These are phyloP conservation scores for Penicillium glabrum DNA, from an alignment of 2,329 filamentous ascomycete genomes.

Conservation along the genomic window DNA sequence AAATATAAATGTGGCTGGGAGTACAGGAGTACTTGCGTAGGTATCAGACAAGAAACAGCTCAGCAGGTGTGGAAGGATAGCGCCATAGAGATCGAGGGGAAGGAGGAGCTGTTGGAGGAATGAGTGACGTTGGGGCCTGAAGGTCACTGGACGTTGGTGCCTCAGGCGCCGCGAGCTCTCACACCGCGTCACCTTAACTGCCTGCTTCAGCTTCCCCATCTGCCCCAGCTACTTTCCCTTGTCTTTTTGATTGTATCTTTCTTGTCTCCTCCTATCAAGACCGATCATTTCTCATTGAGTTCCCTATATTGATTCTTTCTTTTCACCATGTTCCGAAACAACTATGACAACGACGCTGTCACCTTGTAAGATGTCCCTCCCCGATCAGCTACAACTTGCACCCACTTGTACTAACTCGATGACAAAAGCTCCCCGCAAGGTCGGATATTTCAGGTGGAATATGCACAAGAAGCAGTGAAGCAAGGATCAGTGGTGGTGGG, in stretches of 20 bases:
- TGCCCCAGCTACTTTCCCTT: slow-evolving; percentile 14
- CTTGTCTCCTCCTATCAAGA: slow-evolving; percentile 5
- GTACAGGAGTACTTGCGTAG: slow-evolving; percentile 1
- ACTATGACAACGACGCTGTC: slow-evolving; percentile 99
- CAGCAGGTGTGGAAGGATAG: slow-evolving; percentile 3
- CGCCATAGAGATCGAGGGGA: slow-evolving; percentile 18
- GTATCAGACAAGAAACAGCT: slow-evolving; percentile 3
- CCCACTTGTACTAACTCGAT: slow-evolving; percentile 14
- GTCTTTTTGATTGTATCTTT: slow-evolving; percentile 13
- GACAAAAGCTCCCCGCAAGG: slow-evolving; percentile 85
- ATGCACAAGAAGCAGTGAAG: slow-evolving; percentile 97
- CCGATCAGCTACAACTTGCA: slow-evolving; percentile 12
- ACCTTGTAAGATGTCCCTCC: slow-evolving; percentile 71
- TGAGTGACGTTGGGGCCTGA: slow-evolving; percentile 34
- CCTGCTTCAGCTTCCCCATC: slow-evolving; percentile 29
- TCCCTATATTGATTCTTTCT: slow-evolving; percentile 11
- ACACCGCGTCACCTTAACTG: slow-evolving; percentile 38
- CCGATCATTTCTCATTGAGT: slow-evolving; percentile 2
- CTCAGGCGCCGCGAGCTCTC: slow-evolving; percentile 28
- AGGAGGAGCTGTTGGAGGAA: slow-evolving; percentile 15
- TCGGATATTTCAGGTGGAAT: slow-evolving; percentile 99
- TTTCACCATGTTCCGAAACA: slow-evolving; percentile 93
- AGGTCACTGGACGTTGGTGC: slow-evolving; percentile 25
- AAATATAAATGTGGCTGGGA: slow-evolving; percentile 2
- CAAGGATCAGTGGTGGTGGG: slow-evolving; percentile 98